phyloP scores from a whole-genome alignment of 2,329 filamentous ascomycete species.

The Trichoderma brevicompactum region DNA sequence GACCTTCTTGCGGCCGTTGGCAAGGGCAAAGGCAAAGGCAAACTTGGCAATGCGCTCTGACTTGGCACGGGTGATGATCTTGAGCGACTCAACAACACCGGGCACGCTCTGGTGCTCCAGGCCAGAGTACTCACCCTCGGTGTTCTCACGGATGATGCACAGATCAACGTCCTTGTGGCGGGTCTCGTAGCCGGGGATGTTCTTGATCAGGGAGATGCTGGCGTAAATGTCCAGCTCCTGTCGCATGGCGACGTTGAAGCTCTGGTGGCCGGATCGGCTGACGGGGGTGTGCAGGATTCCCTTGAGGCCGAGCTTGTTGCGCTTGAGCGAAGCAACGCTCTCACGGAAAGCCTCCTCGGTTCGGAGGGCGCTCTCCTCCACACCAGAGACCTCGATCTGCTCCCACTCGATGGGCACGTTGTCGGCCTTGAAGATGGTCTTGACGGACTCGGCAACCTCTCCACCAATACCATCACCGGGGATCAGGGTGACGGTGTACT shows the following conservation, averaged over 20 bases:
- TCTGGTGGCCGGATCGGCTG: slow-evolving; percentile 95
- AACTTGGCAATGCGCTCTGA: slow-evolving; percentile 99
- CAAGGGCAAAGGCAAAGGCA: slow-evolving; percentile 94
- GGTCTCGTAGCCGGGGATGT: slow-evolving; percentile 97
- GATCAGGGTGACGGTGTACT: slow-evolving; percentile 98
- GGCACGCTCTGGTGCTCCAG: slow-evolving; percentile 97
- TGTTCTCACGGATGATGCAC: slow-evolving; percentile 99
- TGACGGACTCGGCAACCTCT: slow-evolving; percentile 96
- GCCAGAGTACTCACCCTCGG: slow-evolving; percentile 98
- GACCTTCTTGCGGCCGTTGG: slow-evolving; percentile 99
- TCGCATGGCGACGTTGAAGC: slow-evolving; percentile 98
- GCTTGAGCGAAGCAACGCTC: slow-evolving; percentile 90
- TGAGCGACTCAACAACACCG: slow-evolving; percentile 97
- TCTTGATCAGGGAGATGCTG: slow-evolving; percentile 97
- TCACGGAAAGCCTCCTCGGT: slow-evolving; percentile 95
- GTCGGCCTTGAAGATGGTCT: slow-evolving; percentile 99
- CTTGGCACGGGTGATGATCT: slow-evolving; percentile 99
- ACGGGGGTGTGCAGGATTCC: slow-evolving; percentile 98
- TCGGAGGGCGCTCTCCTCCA: slow-evolving; percentile 79
- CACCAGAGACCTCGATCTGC: slow-evolving; percentile 92
- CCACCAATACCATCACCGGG: slow-evolving; percentile 98
- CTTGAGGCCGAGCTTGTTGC: slow-evolving; percentile 99
- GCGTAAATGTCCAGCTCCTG: slow-evolving; percentile 99
- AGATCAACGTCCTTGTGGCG: slow-evolving; percentile 97
- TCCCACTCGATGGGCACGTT: slow-evolving; percentile 99